These are phyloP conservation scores for Colletotrichum sp. DNA, from an alignment of 2,329 filamentous ascomycete genomes.

Conservation along the genomic window DNA sequence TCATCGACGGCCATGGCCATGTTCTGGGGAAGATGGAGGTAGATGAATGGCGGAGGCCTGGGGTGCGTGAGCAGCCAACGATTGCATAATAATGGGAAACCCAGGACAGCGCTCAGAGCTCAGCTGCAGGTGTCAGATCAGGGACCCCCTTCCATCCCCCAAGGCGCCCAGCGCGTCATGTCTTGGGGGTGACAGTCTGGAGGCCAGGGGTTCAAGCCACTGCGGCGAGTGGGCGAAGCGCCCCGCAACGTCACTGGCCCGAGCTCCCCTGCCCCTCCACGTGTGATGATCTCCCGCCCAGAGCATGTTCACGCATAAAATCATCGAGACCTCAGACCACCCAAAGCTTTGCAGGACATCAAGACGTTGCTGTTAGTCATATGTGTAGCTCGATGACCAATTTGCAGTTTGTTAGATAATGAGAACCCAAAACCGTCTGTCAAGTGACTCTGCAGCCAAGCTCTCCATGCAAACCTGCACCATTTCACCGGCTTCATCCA, in stretches of 20 bases:
- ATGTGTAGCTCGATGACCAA: background rate
- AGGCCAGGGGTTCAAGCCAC: background rate
- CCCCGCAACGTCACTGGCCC: slow-evolving; percentile 12
- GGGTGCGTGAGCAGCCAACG: background rate
- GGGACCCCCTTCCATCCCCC: background rate
- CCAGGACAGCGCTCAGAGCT: background rate
- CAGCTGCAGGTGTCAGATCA: slow-evolving; percentile 5
- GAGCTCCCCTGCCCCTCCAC: slow-evolving; percentile 11
- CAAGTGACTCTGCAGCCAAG: background rate
- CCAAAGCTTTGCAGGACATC: background rate
- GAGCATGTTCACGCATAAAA: background rate
- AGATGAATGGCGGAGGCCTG: background rate
- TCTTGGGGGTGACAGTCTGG: background rate
- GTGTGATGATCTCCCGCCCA: background rate
- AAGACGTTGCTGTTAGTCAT: background rate
- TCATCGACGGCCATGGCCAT: background rate
- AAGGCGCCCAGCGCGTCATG: background rate
- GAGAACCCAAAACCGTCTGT: background rate
- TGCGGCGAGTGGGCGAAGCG: background rate
- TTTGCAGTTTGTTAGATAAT: background rate
- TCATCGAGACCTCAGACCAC: background rate
- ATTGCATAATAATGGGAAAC: slow-evolving; percentile 4
- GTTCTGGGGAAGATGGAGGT: background rate
- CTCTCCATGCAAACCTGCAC: background rate
- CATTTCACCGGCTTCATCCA: background rate